Percentiles rank a stretch among this genome's conserved stretches.
phyloP scores from a whole-genome alignment of 108 stramenopile species.

The Pseudonitzschia delicatissima region DNA sequence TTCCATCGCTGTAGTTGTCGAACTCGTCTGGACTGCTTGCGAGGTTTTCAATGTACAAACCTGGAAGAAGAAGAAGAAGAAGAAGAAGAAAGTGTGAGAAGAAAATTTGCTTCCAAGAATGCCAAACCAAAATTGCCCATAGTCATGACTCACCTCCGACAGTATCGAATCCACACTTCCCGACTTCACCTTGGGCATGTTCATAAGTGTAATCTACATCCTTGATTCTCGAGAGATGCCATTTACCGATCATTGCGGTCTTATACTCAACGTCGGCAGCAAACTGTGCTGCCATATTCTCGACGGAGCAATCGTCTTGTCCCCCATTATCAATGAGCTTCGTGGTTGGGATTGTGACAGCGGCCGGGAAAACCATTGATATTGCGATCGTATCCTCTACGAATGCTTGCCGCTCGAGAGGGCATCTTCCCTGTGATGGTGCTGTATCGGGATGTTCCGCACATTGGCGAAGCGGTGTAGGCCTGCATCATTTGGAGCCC shows the following conservation, averaged over 20 bases:
- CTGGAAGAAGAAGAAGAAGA: background rate
- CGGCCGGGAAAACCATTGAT: slow-evolving; percentile 1
- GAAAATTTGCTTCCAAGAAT: background rate
- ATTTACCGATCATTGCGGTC: slow-evolving; percentile 34
- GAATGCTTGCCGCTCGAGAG: slow-evolving; percentile 11
- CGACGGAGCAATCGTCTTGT: slow-evolving; percentile 11
- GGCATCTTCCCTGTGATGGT: slow-evolving; percentile 31
- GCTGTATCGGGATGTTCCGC: slow-evolving; percentile 29
- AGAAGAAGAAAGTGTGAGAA: background rate
- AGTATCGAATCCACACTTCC: slow-evolving; percentile 11
- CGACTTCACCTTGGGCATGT: background rate
- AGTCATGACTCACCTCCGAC: slow-evolving; percentile 6
- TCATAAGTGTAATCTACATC: background rate
- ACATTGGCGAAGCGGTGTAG: slow-evolving; percentile 24
- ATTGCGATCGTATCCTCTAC: too few species aligned
- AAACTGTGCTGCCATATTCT: slow-evolving; percentile 25
- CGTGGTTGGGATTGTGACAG: slow-evolving; percentile 32
- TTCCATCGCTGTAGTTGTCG: slow-evolving; percentile 10
- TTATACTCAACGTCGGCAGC: slow-evolving; percentile 21
- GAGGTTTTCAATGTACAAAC: background rate
- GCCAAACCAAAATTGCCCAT: background rate
- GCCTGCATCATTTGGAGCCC: slow-evolving; percentile 33
- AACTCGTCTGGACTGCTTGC: background rate
- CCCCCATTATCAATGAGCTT: slow-evolving; percentile 27
- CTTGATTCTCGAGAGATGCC: slow-evolving; percentile 18